A percentile compares a stretch with the other conserved stretches of the same genome.
Evolutionary conservation across 1,139 yeast species (phyloP).

Genomic region (Suhomyces yuchorum): DNA sequence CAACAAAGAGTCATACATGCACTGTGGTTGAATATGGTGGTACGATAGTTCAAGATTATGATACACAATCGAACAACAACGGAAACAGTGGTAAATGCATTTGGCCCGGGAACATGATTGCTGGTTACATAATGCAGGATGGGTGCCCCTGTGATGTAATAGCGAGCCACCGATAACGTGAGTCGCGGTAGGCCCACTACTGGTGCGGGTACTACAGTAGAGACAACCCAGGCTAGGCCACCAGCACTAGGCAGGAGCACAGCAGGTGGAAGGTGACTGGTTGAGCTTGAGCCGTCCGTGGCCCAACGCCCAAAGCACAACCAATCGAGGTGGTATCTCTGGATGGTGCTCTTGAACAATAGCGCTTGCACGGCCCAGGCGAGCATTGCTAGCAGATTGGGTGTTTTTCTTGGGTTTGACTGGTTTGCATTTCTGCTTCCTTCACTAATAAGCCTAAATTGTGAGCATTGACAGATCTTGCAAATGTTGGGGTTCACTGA

Average conservation of each 20-base stretch:
- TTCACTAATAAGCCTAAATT: background rate
- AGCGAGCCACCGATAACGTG: background rate
- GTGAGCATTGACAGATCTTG: background rate
- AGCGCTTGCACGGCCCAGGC: too few species aligned
- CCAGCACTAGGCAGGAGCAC: too few species aligned
- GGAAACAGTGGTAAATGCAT: background rate
- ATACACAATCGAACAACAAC: background rate
- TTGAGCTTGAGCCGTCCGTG: too few species aligned
- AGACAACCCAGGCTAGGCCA: too few species aligned
- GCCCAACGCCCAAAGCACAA: too few species aligned
- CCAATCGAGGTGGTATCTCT: too few species aligned
- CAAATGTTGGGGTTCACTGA: background rate
- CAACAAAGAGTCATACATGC: background rate
- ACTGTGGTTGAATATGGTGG: background rate
- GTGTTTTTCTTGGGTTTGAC: too few species aligned
- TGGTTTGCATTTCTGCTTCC: too few species aligned
- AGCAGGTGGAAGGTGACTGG: too few species aligned
- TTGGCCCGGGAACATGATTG: background rate
- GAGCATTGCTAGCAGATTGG: too few species aligned
- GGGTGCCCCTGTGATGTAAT: constrained; percentile 6
- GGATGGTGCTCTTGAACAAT: too few species aligned
- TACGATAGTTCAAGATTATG: background rate
- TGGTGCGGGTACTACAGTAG: too few species aligned
- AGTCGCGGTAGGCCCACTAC: background rate
- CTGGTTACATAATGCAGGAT: constrained; percentile 6